Conservation (phyloP, 768 basidiomycete genomes). For the Boletellus sp. region DNA sequence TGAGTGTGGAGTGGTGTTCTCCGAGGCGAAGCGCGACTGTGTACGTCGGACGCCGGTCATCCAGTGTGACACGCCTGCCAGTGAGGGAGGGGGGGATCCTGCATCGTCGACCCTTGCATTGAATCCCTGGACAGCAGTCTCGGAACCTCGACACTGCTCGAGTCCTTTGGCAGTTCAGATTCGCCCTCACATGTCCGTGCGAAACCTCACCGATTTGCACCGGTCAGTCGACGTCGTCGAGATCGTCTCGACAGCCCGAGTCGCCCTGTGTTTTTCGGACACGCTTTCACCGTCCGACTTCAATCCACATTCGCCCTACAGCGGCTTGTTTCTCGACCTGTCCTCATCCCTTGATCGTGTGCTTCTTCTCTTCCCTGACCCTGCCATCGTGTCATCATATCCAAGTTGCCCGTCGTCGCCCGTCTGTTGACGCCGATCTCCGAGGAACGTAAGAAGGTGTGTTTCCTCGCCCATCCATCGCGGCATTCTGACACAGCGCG, state of each 20-base stretch:
- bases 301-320: background rate
- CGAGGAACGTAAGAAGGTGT: conserved; percentile 20
- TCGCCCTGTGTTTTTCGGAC: no score
- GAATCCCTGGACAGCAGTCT: no score
- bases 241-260: no score
- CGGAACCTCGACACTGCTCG: no score
- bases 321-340: background rate
- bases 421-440: background rate
- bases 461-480: conserved; percentile 4
- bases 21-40: conserved; percentile 19
- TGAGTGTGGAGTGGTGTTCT: conserved; percentile 1
- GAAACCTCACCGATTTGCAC: no score
- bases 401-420: background rate
- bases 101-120: conserved; percentile 1
- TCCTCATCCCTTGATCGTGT: background rate
- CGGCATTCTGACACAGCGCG: conserved; percentile 3
- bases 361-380: conserved; percentile 23
- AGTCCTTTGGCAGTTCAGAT: no score
- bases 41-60: conserved; percentile 3
- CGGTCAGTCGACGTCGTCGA: no score
- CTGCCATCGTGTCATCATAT: conserved; percentile 15
- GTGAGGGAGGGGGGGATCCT: background rate
- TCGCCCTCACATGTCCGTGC: no score
- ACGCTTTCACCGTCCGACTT: no score
- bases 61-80: background rate